Evolutionary conservation across 1,139 yeast species (phyloP).

Genomic region (Candida neerlandica): DNA sequence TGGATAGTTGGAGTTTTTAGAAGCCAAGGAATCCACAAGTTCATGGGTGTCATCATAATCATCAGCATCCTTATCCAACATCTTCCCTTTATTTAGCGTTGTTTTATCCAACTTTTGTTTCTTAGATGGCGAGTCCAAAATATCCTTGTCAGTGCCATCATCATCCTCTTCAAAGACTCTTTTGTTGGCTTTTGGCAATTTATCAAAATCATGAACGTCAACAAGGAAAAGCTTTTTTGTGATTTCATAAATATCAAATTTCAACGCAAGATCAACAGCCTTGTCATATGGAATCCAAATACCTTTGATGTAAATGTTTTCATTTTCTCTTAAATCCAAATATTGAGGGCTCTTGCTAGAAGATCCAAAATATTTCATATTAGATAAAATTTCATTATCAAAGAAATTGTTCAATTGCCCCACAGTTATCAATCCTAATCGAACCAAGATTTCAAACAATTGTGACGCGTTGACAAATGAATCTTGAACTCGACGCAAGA

Average conservation of each 20-base stretch:
- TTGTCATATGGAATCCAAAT: slow-evolving; percentile 50
- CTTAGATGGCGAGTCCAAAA: slow-evolving; percentile 38
- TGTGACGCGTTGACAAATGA: slow-evolving; percentile 47
- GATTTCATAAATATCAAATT: slow-evolving; percentile 45
- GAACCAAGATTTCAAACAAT: slow-evolving; percentile 35
- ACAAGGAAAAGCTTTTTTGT: slow-evolving; percentile 43
- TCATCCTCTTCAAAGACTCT: slow-evolving; percentile 19
- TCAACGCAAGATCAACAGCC: slow-evolving; percentile 44
- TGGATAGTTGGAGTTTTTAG: slow-evolving; percentile 50
- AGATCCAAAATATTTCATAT: slow-evolving; percentile 29
- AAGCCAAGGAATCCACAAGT: slow-evolving; percentile 23
- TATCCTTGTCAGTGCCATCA: slow-evolving; percentile 12
- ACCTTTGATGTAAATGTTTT: slow-evolving; percentile 32
- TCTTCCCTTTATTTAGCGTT: background rate
- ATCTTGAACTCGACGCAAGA: slow-evolving; percentile 48
- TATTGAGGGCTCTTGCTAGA: slow-evolving; percentile 25
- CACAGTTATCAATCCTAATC: slow-evolving; percentile 28
- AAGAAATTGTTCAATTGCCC: slow-evolving; percentile 34
- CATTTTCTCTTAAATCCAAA: slow-evolving; percentile 34
- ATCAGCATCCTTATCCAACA: background rate
- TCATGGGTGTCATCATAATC: background rate
- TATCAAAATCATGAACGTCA: slow-evolving; percentile 50
- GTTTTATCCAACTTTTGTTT: slow-evolving; percentile 22
- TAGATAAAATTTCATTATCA: slow-evolving; percentile 36
- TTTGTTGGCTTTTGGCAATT: slow-evolving; percentile 32